These are phyloP conservation scores for Byssoonygena ceratinophila DNA, from an alignment of 2,329 filamentous ascomycete species.

Conservation along the genomic window DNA sequence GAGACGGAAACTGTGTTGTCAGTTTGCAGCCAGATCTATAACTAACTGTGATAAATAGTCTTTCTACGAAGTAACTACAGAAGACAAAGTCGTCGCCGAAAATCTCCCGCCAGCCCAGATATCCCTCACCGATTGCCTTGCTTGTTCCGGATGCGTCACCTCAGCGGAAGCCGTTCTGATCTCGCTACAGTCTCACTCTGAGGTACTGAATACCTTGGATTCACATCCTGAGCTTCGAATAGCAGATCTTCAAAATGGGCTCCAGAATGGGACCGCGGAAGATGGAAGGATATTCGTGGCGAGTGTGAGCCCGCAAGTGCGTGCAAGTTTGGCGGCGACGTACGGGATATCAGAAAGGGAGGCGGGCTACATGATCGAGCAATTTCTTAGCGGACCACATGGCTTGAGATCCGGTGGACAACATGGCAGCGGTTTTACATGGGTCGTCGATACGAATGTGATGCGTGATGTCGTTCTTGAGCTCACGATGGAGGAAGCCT, in stretches of 20 bases:
- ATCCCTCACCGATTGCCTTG: constrained; percentile 91
- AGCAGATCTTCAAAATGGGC: constrained; percentile 48
- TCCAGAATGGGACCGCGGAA: constrained; percentile 33
- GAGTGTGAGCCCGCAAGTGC: constrained; percentile 81
- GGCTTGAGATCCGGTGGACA: constrained; percentile 61
- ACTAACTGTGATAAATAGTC: not conserved
- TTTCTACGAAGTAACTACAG: constrained; percentile 79
- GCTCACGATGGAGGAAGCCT: constrained; percentile 62
- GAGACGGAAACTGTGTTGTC: not conserved
- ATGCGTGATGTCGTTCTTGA: constrained; percentile 76
- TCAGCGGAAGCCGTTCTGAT: constrained; percentile 96
- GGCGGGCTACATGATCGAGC: constrained; percentile 71
- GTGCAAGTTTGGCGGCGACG: constrained; percentile 78
- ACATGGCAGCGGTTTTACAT: constrained; percentile 67
- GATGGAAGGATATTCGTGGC: constrained; percentile 76
- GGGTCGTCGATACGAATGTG: constrained; percentile 82
- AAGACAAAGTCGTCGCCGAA: constrained; percentile 57
- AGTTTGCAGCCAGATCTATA: not conserved
- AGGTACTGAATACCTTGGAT: constrained; percentile 77
- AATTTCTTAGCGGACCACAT: constrained; percentile 59
- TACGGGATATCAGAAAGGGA: constrained; percentile 62
- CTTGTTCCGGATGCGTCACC: constrained; percentile 94
- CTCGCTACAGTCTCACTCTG: constrained; percentile 82
- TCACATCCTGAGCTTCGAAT: constrained; percentile 40
- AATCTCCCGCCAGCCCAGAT: constrained; percentile 71